Evolutionary conservation across 495 filamentous ascomycete genomes (phyloP).

Genomic region (Chaetomidium leptoderma): DNA sequence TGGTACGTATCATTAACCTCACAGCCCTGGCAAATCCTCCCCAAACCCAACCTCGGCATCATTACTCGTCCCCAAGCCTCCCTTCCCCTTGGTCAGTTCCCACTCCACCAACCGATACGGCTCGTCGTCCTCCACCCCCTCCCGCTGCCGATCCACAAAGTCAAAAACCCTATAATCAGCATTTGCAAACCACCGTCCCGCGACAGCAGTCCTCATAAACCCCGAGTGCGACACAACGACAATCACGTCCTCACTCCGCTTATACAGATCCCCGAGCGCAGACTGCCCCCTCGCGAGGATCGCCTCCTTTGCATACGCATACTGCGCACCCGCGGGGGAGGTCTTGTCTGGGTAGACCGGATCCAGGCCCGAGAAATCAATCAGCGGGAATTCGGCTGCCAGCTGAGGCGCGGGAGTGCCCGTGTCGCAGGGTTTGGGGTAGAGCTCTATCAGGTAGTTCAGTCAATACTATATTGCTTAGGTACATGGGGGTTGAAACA

Average conservation of each 20-base stretch:
- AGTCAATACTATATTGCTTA: background rate
- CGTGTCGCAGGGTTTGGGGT: constrained; percentile 53
- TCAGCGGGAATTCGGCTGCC: constrained; percentile 42
- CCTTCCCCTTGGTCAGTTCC: constrained; percentile 22
- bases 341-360: constrained; percentile 52
- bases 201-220: constrained; percentile 47
- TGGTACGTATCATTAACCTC: background rate
- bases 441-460: constrained; percentile 39
- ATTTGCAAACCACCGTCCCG: constrained; percentile 46
- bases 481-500: background rate
- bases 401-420: constrained; percentile 42
- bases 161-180: constrained; percentile 59
- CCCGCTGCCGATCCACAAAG: constrained; percentile 36
- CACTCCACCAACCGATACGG: constrained; percentile 19
- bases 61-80: constrained; percentile 15
- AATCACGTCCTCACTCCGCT: constrained; percentile 46
- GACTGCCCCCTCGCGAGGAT: constrained; percentile 45
- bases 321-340: constrained; percentile 34
- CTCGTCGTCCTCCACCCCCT: constrained; percentile 30
- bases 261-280: constrained; percentile 41
- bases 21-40: background rate
- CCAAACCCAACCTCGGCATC: constrained; percentile 9
- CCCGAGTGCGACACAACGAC: constrained; percentile 55
- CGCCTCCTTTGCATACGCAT: constrained; percentile 42
- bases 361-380: constrained; percentile 50